phyloP scores from a whole-genome alignment of 371 early-diverging fungal species.

The Batrachochytrium dendrobatidis region DNA sequence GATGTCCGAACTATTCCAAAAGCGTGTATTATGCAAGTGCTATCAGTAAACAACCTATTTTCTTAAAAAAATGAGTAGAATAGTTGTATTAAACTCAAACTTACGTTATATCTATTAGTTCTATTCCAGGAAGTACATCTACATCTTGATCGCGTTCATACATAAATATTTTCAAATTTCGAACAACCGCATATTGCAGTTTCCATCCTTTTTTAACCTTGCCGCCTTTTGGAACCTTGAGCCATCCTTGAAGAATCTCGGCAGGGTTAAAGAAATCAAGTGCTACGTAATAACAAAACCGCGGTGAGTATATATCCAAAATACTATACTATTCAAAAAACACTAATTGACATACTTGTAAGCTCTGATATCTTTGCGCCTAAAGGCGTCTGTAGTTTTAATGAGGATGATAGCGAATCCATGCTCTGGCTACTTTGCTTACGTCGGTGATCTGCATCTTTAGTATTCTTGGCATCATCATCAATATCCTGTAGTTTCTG shows the following conservation, averaged over 20 bases:
- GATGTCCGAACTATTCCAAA: constrained; percentile 24
- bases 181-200: constrained; percentile 26
- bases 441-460: background rate
- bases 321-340: background rate
- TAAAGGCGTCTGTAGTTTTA: background rate
- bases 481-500: constrained; percentile 21
- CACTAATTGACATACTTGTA: background rate
- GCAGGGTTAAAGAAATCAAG: constrained; percentile 19
- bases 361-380: background rate
- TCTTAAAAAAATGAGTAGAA: background rate
- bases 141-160: constrained; percentile 36
- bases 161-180: constrained; percentile 28
- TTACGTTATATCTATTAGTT: constrained; percentile 31
- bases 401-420: constrained; percentile 5
- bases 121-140: constrained; percentile 15
- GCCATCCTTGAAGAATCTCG: constrained; percentile 25
- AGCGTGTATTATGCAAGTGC: background rate
- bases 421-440: constrained; percentile 7
- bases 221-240: constrained; percentile 43
- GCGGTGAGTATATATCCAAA: constrained; percentile 8
- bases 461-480: constrained; percentile 14
- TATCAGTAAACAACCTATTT: background rate
- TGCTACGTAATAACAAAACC: constrained; percentile 7
- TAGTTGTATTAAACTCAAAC: constrained; percentile 2
- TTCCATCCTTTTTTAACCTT: constrained; percentile 46